Evolutionary conservation across 495 filamentous ascomycete genomes (phyloP).

Genomic region (Achaetomiella virescens): DNA sequence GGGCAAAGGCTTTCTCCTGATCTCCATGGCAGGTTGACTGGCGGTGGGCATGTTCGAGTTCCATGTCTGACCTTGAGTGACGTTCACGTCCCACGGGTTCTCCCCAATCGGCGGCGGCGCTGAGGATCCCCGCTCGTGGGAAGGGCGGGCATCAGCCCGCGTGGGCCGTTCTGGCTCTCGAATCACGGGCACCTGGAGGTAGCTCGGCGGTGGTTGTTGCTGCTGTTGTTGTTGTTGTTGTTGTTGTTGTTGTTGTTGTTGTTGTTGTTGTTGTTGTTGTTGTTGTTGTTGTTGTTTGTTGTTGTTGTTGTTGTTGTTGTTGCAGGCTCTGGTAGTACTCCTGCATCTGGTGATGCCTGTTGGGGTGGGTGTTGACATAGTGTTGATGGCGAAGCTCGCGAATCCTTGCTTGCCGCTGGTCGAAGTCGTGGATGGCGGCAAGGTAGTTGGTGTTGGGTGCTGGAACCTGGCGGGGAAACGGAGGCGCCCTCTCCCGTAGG

Average conservation of each 20-base stretch:
- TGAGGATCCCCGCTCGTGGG: conserved; percentile 38
- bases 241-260: conserved; percentile 3
- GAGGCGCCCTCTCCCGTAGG: conserved; percentile 32
- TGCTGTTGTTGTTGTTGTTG: neutral
- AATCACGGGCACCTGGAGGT: conserved; percentile 15
- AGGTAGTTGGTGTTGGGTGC: conserved; percentile 40
- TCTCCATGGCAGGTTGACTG: neutral
- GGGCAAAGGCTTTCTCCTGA: conserved; percentile 35
- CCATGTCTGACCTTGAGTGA: neutral
- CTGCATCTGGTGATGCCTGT: conserved; percentile 26
- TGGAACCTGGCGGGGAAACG: conserved; percentile 39
- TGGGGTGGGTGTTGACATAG: conserved; percentile 1
- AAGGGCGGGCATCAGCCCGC: conserved; percentile 25
- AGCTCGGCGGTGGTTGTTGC: too few species aligned
- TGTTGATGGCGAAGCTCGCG: conserved; percentile 14
- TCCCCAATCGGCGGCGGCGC: conserved; percentile 41
- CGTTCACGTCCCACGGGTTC: conserved; percentile 37
- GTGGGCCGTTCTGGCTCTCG: conserved; percentile 22
- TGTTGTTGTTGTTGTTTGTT: too few species aligned
- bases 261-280: too few species aligned
- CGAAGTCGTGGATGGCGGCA: conserved; percentile 27
- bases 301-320: conserved; percentile 9
- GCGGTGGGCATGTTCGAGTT: neutral
- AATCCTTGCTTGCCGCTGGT: conserved; percentile 24
- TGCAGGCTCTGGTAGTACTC: conserved; percentile 23